Percentiles rank a stretch among this genome's conserved stretches.
phyloP scores from a whole-genome alignment of 208 protist species.

The Acanthamoeba healyi region DNA sequence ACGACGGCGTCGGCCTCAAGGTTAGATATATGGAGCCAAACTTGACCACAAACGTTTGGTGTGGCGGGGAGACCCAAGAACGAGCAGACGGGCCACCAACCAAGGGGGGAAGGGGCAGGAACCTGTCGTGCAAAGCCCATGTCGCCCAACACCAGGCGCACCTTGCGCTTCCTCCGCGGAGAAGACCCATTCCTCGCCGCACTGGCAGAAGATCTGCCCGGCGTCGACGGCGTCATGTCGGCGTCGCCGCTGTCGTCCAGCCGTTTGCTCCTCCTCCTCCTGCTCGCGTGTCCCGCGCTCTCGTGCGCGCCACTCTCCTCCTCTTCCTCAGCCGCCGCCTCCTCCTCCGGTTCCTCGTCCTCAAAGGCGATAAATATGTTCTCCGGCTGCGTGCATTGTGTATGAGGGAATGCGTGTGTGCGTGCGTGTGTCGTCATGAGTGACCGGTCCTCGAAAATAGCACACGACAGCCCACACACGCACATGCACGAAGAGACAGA shows the following conservation, averaged over 20 bases:
- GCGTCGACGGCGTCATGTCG: too few species aligned
- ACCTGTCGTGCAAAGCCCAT: slow-evolving; percentile 28
- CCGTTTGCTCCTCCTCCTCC: too few species aligned
- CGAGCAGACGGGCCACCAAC: too few species aligned
- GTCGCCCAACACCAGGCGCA: slow-evolving; percentile 36
- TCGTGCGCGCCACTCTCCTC: neutral
- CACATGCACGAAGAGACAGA: neutral
- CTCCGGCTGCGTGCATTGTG: neutral
- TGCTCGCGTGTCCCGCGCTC: neutral
- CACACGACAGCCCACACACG: neutral
- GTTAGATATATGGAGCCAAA: too few species aligned
- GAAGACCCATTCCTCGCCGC: too few species aligned
- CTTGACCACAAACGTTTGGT: too few species aligned
- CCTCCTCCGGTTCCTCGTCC: neutral
- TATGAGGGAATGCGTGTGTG: neutral
- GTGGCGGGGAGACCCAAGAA: too few species aligned
- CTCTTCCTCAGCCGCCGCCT: neutral
- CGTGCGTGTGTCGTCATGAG: neutral
- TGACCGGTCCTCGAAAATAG: too few species aligned
- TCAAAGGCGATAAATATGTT: slow-evolving; percentile 57
- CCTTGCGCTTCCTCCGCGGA: neutral
- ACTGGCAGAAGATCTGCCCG: too few species aligned
- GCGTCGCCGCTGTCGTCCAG: neutral
- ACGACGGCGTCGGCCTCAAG: too few species aligned
- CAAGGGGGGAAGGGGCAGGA: neutral